Evolutionary conservation across 495 filamentous ascomycete genomes (phyloP), one percentile per base, ranked within the genome.

Genomic region (Annulohypoxylon maeteangense): DNA sequence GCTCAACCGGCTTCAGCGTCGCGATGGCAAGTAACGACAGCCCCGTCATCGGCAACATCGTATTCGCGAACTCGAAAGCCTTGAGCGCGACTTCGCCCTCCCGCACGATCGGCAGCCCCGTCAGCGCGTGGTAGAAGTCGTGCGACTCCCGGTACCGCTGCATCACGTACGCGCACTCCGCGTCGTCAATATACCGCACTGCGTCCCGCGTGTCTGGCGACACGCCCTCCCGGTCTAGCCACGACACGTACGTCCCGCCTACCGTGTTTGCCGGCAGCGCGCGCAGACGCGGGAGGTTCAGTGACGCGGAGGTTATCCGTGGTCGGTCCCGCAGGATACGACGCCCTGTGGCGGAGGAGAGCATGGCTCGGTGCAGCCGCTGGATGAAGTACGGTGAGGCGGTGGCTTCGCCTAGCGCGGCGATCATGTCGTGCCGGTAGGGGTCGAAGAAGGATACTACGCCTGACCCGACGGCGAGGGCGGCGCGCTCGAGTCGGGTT

Each of bases 61-160:
- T 97, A 77, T 99, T 98, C 42, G 94, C 87, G 77, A 97, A 98
- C 83, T 98, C 95, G 70, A 98, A 95, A 4, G 94, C 93, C 83
- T 98, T 98, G 61, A 98, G 86, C 60, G 94, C 94, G 8, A 98
- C 84, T 82, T 98, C 96, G 18, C 96, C 95, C 81, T 99, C 96
- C 1, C 92, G 85, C 51, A 98, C 90, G n/a, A 93, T 87, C 0
- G 96, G 95, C 32, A 99, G 82, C 0, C 95, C 95, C 11, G 94
- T 97, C 34, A 99, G 82, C 0, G 96, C 95, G 80, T 99, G 95
- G 83, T 97, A 98, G 85, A 99, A 98, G 77, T 99, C 95, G 79
- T 99, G 95, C 74, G 92, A 95, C 80, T 99, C 96, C 51, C 95
- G 89, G 80, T 99, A 99, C 29, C 95, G 89, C 86, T 98, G 95